phyloP scores from a whole-genome alignment of 352 stramenopile species.

The Phytopythium aichiense region DNA sequence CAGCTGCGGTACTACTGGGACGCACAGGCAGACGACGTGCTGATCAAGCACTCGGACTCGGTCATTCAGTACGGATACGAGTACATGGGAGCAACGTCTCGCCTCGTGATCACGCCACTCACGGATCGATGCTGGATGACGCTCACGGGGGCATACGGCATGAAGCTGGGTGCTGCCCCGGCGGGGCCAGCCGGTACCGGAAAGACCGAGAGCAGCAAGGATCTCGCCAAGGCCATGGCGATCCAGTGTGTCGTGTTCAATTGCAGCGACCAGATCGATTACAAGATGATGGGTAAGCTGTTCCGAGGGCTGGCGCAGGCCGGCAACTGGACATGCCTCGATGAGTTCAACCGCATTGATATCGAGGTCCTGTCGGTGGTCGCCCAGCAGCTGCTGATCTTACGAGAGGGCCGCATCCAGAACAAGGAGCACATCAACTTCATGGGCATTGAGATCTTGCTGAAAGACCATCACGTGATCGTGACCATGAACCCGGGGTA shows the following conservation, averaged over 20 bases:
- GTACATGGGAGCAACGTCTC: conserved; percentile 92
- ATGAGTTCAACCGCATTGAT: conserved; percentile 95
- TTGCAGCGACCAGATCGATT: conserved; percentile 95
- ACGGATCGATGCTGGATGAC: conserved; percentile 97
- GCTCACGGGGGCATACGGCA: conserved; percentile 90
- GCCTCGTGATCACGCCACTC: conserved; percentile 79
- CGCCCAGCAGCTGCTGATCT: conserved; percentile 84
- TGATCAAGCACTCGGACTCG: conserved; percentile 87
- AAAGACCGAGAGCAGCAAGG: conserved; percentile 96
- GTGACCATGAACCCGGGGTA: conserved; percentile 98
- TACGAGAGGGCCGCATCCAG: conserved; percentile 77
- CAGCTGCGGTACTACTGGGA: conserved; percentile 95
- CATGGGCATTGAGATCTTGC: conserved; percentile 93
- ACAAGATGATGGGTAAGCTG: conserved; percentile 97
- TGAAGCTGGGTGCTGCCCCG: conserved; percentile 92
- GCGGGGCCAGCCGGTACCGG: conserved; percentile 93
- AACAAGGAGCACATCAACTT: conserved; percentile 92
- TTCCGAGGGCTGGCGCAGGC: conserved; percentile 91
- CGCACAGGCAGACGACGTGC: conserved; percentile 78
- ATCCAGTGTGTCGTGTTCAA: conserved; percentile 96
- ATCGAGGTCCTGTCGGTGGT: conserved; percentile 95
- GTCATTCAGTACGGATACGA: conserved; percentile 93
- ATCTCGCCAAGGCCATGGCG: conserved; percentile 92
- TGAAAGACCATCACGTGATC: conserved; percentile 96
- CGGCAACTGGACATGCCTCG: conserved; percentile 88